Evolutionary conservation across 1,139 yeast species (phyloP).

Genomic region (Lodderomyces pseudojiufengensis): DNA sequence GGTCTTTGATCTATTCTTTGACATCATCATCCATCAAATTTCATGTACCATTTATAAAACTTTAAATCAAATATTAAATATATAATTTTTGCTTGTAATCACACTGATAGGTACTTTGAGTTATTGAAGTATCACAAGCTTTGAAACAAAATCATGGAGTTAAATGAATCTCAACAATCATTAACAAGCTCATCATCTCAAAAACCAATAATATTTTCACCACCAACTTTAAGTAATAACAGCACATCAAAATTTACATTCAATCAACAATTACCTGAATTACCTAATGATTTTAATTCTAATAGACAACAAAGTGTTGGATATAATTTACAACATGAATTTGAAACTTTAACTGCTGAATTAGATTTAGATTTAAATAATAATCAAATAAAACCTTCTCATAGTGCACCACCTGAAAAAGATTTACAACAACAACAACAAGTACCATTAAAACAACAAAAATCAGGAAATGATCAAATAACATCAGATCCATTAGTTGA

Average conservation of each 20-base stretch:
- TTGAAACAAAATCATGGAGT: conserved; percentile 2
- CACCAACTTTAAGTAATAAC: conserved; percentile 19
- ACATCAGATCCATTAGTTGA: conserved; percentile 1
- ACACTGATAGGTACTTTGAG: too few species aligned
- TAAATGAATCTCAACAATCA: neutral
- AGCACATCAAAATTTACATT: too few species aligned
- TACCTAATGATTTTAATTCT: conserved; percentile 15
- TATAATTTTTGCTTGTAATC: too few species aligned
- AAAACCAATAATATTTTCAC: conserved; percentile 40
- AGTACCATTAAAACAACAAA: conserved; percentile 1
- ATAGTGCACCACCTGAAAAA: conserved; percentile 6
- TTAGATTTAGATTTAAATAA: conserved; percentile 41
- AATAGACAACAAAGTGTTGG: conserved; percentile 43
- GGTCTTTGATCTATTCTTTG: too few species aligned
- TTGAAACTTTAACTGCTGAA: conserved; percentile 45
- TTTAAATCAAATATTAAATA: too few species aligned
- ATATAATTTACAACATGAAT: conserved; percentile 44
- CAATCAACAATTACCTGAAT: too few species aligned
- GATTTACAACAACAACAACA: conserved; percentile 3
- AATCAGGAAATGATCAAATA: neutral
- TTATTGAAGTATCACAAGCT: too few species aligned
- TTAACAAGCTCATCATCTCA: conserved; percentile 15
- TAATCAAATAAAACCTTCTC: conserved; percentile 5
- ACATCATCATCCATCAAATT: too few species aligned
- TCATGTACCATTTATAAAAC: too few species aligned